Evolutionary conservation across 2,329 filamentous ascomycete genomes (phyloP).

Genomic region (Pseudogymnoascus pannorum): DNA sequence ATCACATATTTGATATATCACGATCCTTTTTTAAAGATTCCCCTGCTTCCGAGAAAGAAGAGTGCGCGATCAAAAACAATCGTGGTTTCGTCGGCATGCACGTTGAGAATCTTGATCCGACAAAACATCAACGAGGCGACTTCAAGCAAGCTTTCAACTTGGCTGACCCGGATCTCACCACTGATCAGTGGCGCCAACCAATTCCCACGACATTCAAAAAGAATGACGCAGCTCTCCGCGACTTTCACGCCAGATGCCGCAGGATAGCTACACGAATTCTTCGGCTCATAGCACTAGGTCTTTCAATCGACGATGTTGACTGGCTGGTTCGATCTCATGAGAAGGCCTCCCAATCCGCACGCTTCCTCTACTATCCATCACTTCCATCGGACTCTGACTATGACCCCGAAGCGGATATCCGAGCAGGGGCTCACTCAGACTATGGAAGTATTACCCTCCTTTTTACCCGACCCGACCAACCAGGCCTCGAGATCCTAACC

Average conservation of each 20-base stretch:
- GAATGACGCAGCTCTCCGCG: slow-evolving; percentile 48
- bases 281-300: slow-evolving; percentile 67
- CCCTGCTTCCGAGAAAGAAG: not conserved
- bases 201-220: slow-evolving; percentile 38
- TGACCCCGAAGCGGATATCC: slow-evolving; percentile 54
- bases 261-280: slow-evolving; percentile 66
- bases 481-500: slow-evolving; percentile 76
- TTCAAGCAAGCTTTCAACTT: slow-evolving; percentile 4
- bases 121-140: slow-evolving; percentile 1
- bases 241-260: slow-evolving; percentile 66
- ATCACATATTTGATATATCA: not conserved
- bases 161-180: slow-evolving; percentile 41
- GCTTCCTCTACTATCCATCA: slow-evolving; percentile 65
- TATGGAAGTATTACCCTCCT: slow-evolving; percentile 63
- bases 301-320: slow-evolving; percentile 48
- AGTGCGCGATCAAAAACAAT: slow-evolving; percentile 39
- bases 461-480: slow-evolving; percentile 78
- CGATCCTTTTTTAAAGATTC: not conserved
- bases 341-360: slow-evolving; percentile 32
- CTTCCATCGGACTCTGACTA: slow-evolving; percentile 37
- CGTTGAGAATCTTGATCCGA: slow-evolving; percentile 26
- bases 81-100: slow-evolving; percentile 53
- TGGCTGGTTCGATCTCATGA: slow-evolving; percentile 45
- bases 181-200: slow-evolving; percentile 16
- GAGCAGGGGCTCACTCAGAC: slow-evolving; percentile 88